Percentiles rank a stretch among this genome's conserved stretches.
phyloP scores from a whole-genome alignment of 1,284 basidiomycete species.

The Pseudozyma thailandica region DNA sequence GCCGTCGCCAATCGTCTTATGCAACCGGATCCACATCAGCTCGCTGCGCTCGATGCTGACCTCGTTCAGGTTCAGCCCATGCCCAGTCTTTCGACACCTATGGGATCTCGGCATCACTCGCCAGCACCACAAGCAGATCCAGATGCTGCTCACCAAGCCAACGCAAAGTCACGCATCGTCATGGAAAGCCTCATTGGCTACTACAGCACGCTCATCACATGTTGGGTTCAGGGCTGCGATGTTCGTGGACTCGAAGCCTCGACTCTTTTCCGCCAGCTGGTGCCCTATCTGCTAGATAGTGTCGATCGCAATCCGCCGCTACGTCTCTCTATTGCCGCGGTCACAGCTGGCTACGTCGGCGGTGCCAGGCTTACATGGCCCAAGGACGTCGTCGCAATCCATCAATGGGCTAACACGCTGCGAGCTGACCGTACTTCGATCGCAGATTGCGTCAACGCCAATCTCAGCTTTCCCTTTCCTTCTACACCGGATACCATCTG shows the following conservation, averaged over 20 bases:
- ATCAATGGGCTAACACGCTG: slow-evolving; percentile 41
- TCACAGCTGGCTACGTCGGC: slow-evolving; percentile 41
- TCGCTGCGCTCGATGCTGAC: slow-evolving; percentile 25
- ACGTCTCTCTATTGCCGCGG: slow-evolving; percentile 34
- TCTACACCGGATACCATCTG: slow-evolving; percentile 34
- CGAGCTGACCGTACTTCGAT: slow-evolving; percentile 33
- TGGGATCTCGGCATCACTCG: slow-evolving; percentile 24
- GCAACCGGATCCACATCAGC: slow-evolving; percentile 24
- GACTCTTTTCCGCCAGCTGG: slow-evolving; percentile 28
- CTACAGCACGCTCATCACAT: slow-evolving; percentile 44
- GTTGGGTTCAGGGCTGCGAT: slow-evolving; percentile 42
- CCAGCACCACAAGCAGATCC: slow-evolving; percentile 6
- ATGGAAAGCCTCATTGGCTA: slow-evolving; percentile 46
- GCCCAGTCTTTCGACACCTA: slow-evolving; percentile 39
- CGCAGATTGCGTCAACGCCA: slow-evolving; percentile 34
- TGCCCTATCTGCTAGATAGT: slow-evolving; percentile 36
- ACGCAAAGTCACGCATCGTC: slow-evolving; percentile 27
- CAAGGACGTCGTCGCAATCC: slow-evolving; percentile 38
- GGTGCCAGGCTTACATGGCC: slow-evolving; percentile 39
- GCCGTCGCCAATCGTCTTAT: slow-evolving; percentile 42
- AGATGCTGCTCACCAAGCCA: slow-evolving; percentile 6
- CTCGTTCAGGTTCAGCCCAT: slow-evolving; percentile 29
- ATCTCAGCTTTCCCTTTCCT: slow-evolving; percentile 26
- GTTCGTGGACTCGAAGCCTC: slow-evolving; percentile 38
- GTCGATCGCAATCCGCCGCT: slow-evolving; percentile 28